A percentile compares a stretch with the other conserved stretches of the same genome.
Evolutionary conservation across 2,329 filamentous ascomycete genomes (phyloP).

Genomic region (Curvularia sp.): DNA sequence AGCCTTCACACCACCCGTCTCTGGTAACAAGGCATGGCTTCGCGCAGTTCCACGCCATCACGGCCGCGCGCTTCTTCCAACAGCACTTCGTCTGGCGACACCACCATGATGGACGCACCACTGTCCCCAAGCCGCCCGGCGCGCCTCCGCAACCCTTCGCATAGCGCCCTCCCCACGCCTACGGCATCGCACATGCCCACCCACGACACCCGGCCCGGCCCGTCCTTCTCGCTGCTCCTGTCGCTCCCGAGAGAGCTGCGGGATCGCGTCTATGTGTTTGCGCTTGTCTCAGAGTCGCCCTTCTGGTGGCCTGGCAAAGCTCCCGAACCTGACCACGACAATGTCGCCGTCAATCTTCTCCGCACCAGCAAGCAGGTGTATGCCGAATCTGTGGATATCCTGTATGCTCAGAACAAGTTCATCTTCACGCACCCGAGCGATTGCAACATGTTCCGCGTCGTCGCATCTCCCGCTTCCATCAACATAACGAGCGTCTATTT

Average conservation of each 20-base stretch:
- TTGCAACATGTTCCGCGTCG: slow-evolving; percentile 51
- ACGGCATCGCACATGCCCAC: slow-evolving; percentile 2
- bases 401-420: slow-evolving; percentile 50
- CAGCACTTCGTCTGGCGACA: slow-evolving; percentile 43
- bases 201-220: slow-evolving; percentile 20
- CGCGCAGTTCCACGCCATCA: slow-evolving; percentile 40
- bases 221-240: slow-evolving; percentile 44
- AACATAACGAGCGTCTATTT: slow-evolving; percentile 44
- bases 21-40: slow-evolving; percentile 33
- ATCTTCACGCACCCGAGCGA: slow-evolving; percentile 51
- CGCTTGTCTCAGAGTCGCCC: slow-evolving; percentile 41
- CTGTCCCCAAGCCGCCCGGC: slow-evolving; percentile 36
- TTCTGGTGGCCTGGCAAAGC: slow-evolving; percentile 45
- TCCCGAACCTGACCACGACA: slow-evolving; percentile 24
- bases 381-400: slow-evolving; percentile 43
- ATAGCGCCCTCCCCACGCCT: slow-evolving; percentile 19
- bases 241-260: slow-evolving; percentile 49
- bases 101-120: slow-evolving; percentile 46
- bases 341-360: slow-evolving; percentile 40
- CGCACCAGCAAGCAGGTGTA: slow-evolving; percentile 41
- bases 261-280: slow-evolving; percentile 45
- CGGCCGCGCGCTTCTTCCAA: slow-evolving; percentile 41
- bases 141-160: slow-evolving; percentile 37
- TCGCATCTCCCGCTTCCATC: slow-evolving; percentile 38
- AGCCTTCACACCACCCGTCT: slow-evolving; percentile 1